Base-by-base conservation (phyloP, 2,329 filamentous ascomycete genomes). In the Talaromyces marneffei region DNA sequence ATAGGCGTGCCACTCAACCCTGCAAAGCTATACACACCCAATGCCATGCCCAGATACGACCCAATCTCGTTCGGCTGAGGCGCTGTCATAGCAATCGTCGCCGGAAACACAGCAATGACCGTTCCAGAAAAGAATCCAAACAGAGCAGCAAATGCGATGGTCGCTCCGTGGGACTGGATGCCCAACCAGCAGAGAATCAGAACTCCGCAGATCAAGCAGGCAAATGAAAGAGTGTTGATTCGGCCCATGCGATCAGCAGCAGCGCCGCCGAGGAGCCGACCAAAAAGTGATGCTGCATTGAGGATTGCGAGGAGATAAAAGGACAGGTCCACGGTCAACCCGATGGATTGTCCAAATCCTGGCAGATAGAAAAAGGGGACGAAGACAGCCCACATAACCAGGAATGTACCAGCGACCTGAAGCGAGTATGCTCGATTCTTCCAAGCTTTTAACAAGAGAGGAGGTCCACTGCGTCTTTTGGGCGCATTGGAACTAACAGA, bases 1-100 rank as follows among this genome's bases (percentile, higher is more conserved):
- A 80, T 71, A 0, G 81, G 80, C 12, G 78, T 78, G 0, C 80
- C 82, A 3, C 82, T 74, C 35, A 86, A 66, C 3, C 73, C 75
- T 0, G 76, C 80, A 33, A 84, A 56, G 0, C 76, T 74, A 4
- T 72, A 69, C 1, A 81, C 48, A 1, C 69, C 65, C 58, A 71
- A 52, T 7, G 66, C 67, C 62, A 68, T 67, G 1, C 66, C 66
- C 57, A 67, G 55, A 37, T 66, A 66, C 7, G 66, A 66, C 2
- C 66, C 65, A 25, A 67, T 65, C 46, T 68, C 62, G 16, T 63
- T 62, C 2, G 62, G 29, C 5, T 66, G 58, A 10, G 48, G 48
- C 16, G 65, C 33, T 20, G 60, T 66, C 27, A 62, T 62, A 14
- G 64, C 63, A 25, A 69, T 60, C 0, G 62, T 60, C 3, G 65